A percentile compares a stretch with the other conserved stretches of the same genome.
Evolutionary conservation across 495 filamentous ascomycete species (phyloP).

Genomic region (Xylaria flabelliformis): DNA sequence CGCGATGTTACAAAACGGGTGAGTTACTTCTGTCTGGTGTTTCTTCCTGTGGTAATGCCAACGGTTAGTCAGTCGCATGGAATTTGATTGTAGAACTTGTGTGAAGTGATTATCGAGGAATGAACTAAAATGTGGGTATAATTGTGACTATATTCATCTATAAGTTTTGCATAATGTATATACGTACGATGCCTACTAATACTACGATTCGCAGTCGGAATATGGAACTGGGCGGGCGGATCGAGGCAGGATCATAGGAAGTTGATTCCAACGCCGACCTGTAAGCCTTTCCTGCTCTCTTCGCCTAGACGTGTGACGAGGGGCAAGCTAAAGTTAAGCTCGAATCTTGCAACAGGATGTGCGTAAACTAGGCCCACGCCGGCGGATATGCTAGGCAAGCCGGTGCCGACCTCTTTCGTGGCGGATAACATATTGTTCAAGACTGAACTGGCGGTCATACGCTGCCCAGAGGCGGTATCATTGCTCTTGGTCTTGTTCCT

Average conservation of each 20-base stretch:
- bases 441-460: slow-evolving; percentile 48
- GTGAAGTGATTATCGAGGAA: not conserved
- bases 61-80: not conserved
- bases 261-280: slow-evolving; percentile 91
- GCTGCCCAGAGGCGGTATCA: slow-evolving; percentile 34
- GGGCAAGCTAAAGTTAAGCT: slow-evolving; percentile 92
- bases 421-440: slow-evolving; percentile 60
- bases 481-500: slow-evolving; percentile 59
- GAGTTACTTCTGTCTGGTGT: not conserved
- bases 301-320: slow-evolving; percentile 81
- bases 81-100: not conserved
- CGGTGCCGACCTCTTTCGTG: slow-evolving; percentile 70
- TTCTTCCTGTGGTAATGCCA: not conserved
- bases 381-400: slow-evolving; percentile 82
- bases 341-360: slow-evolving; percentile 88
- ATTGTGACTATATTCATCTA: not conserved
- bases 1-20: not conserved
- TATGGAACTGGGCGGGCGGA: not conserved
- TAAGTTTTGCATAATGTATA: not conserved
- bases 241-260: slow-evolving; percentile 67
- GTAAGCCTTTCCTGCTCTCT: slow-evolving; percentile 86
- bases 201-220: not conserved
- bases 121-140: not conserved
- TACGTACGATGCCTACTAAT: slow-evolving; percentile 4
- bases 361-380: slow-evolving; percentile 93